Percentiles rank a stretch among this genome's conserved stretches.
These are phyloP conservation scores for Podaxis rugospora DNA, from an alignment of 768 basidiomycete species.

Conservation along the genomic window DNA sequence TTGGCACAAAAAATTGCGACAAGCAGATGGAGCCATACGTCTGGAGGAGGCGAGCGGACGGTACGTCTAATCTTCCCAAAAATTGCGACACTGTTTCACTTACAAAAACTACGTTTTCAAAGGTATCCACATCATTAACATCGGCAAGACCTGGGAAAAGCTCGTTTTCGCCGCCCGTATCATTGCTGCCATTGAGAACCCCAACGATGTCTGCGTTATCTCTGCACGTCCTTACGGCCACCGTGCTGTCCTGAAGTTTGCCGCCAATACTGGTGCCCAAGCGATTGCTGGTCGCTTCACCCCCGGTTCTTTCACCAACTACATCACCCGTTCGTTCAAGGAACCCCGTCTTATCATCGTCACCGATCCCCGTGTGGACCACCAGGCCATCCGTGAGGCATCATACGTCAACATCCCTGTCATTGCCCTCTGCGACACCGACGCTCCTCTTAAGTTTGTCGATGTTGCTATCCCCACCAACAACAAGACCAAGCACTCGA, in stretches of 20 bases:
- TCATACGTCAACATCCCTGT: slow-evolving; percentile 99
- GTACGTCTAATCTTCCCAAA: slow-evolving; percentile 41
- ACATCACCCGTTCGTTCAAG: slow-evolving; percentile 99
- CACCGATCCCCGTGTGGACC: slow-evolving; percentile 98
- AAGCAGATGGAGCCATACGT: slow-evolving; percentile 99
- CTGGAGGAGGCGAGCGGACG: slow-evolving; percentile 94
- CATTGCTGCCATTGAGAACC: slow-evolving; percentile 97
- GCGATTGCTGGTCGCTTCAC: slow-evolving; percentile 99
- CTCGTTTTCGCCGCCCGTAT: slow-evolving; percentile 96
- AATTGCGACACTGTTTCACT: slow-evolving; percentile 2
- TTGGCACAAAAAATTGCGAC: slow-evolving; percentile 99
- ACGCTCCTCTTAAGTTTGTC: slow-evolving; percentile 95
- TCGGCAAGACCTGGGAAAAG: slow-evolving; percentile 99
- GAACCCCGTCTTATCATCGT: slow-evolving; percentile 98
- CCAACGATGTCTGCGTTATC: slow-evolving; percentile 96
- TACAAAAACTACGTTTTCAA: slow-evolving; percentile 13
- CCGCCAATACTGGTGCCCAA: slow-evolving; percentile 96
- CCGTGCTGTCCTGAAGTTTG: slow-evolving; percentile 98
- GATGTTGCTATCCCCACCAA: slow-evolving; percentile 98
- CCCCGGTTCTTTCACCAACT: slow-evolving; percentile 98
- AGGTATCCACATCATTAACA: slow-evolving; percentile 97
- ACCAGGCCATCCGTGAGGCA: slow-evolving; percentile 99
- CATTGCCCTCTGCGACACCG: slow-evolving; percentile 98
- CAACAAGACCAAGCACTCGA: slow-evolving; percentile 98
- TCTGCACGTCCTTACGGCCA: slow-evolving; percentile 98